Percentiles rank a stretch among this genome's conserved stretches.
These are phyloP conservation scores for Elaeagnus macrophylla DNA, from an alignment of 306 rosid species.

Conservation along the genomic window DNA sequence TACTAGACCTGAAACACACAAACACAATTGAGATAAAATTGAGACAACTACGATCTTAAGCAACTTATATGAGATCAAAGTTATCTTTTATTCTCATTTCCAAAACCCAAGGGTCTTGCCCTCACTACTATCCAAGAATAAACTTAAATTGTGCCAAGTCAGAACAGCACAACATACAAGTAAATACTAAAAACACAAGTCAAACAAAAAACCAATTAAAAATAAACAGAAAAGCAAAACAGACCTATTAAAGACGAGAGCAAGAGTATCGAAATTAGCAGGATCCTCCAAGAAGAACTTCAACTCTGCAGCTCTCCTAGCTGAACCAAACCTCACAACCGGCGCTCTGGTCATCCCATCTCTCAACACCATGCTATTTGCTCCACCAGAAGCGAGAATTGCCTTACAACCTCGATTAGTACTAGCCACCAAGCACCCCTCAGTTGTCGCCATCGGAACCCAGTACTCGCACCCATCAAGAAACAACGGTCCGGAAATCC, in stretches of 20 bases:
- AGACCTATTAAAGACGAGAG: slow-evolving; percentile 51
- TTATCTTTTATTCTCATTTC: no score
- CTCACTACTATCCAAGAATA: no score
- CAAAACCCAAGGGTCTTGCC: no score
- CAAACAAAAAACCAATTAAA: no score
- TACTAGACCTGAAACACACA: slow-evolving; percentile 44
- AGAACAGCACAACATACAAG: no score
- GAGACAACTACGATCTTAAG: no score
- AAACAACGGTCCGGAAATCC: slow-evolving; percentile 69
- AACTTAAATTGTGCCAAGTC: no score
- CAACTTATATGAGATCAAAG: no score
- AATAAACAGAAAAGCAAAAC: not conserved
- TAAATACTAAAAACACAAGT: no score
- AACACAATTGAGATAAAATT: not conserved
- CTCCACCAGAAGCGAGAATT: slow-evolving; percentile 62
- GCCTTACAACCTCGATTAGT: slow-evolving; percentile 82
- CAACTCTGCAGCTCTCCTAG: slow-evolving; percentile 53
- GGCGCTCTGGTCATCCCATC: slow-evolving; percentile 88
- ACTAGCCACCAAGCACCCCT: slow-evolving; percentile 71
- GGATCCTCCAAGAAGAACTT: slow-evolving; percentile 60
- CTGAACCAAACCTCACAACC: slow-evolving; percentile 54
- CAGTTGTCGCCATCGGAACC: slow-evolving; percentile 84
- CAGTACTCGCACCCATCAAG: slow-evolving; percentile 63
- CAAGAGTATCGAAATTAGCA: slow-evolving; percentile 44
- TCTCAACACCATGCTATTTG: slow-evolving; percentile 42